A percentile compares a stretch with the other conserved stretches of the same genome.
phyloP scores from a whole-genome alignment of 106 monocot genomes.

The Dendrobium nobile region DNA sequence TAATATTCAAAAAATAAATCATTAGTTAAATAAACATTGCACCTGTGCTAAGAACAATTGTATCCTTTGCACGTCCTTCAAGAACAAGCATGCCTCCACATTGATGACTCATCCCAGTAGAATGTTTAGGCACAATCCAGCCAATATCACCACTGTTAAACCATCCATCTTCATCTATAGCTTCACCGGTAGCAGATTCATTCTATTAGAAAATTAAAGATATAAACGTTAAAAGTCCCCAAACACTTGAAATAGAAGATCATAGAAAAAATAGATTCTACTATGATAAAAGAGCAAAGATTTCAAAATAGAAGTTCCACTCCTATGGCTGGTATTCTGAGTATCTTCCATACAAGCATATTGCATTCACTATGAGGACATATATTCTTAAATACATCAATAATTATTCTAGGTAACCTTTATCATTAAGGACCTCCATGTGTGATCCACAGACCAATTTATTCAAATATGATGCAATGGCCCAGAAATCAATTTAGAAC shows the following conservation, averaged over 20 bases:
- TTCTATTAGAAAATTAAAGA: conserved; percentile 36
- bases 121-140: conserved; percentile 70
- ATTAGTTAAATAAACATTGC: background rate
- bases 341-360: too few relatives aligned
- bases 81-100: conserved; percentile 92
- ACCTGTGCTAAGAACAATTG: conserved; percentile 94
- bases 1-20: background rate
- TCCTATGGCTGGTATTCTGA: too few relatives aligned
- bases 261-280: background rate
- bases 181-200: conserved; percentile 58
- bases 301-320: too few relatives aligned
- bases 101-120: conserved; percentile 41
- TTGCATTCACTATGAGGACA: too few relatives aligned
- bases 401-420: too few relatives aligned
- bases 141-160: conserved; percentile 91
- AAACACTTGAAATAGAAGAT: background rate
- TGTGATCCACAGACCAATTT: too few relatives aligned
- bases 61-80: conserved; percentile 93
- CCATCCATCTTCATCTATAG: conserved; percentile 77
- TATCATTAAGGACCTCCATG: too few relatives aligned
- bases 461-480: too few relatives aligned
- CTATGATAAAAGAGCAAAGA: background rate
- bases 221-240: background rate
- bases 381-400: too few relatives aligned
- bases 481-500: too few relatives aligned